Evolutionary conservation across 1,139 yeast genomes (phyloP).

Genomic region (Lizanozyma gosingica): DNA sequence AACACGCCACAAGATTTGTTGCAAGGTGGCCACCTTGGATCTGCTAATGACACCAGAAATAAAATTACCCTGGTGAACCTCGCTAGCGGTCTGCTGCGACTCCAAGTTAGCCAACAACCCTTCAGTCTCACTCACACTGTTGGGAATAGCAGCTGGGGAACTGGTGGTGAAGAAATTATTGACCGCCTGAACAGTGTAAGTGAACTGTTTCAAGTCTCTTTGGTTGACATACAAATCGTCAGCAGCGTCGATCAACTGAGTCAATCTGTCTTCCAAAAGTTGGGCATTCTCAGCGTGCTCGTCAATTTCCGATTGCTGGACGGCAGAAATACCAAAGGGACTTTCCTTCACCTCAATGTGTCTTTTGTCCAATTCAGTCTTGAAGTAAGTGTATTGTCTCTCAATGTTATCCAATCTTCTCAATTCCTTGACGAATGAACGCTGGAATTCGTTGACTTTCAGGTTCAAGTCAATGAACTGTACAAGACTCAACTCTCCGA

Average conservation of each 20-base stretch:
- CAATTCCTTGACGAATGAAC: conserved; percentile 78
- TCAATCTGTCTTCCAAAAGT: conserved; percentile 35
- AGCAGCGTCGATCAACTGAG: conserved; percentile 30
- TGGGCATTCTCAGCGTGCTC: conserved; percentile 63
- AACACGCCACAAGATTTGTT: conserved; percentile 87
- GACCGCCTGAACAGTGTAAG: conserved; percentile 45
- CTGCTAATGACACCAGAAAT: conserved; percentile 81
- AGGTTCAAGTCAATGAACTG: conserved; percentile 88
- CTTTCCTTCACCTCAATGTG: conserved; percentile 34
- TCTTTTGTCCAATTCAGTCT: conserved; percentile 38
- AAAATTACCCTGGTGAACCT: conserved; percentile 28
- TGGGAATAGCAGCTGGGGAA: conserved; percentile 6
- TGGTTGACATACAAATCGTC: conserved; percentile 26
- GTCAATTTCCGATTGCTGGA: conserved; percentile 62
- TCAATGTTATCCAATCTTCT: conserved; percentile 57
- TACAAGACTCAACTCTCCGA: conserved; percentile 76
- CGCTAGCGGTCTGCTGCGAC: conserved; percentile 14
- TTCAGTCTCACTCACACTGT: conserved; percentile 14
- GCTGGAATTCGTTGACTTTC: conserved; percentile 71
- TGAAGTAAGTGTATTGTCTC: conserved; percentile 43
- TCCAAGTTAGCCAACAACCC: conserved; percentile 20
- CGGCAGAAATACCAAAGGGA: conserved; percentile 32
- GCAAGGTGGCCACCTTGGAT: conserved; percentile 59
- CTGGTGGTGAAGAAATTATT: conserved; percentile 52
- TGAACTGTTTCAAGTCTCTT: conserved; percentile 29